Percentiles rank a stretch among this genome's conserved stretches.
phyloP scores from a whole-genome alignment of 148 eudicot genomes.

The Amaranthus cruentus region DNA sequence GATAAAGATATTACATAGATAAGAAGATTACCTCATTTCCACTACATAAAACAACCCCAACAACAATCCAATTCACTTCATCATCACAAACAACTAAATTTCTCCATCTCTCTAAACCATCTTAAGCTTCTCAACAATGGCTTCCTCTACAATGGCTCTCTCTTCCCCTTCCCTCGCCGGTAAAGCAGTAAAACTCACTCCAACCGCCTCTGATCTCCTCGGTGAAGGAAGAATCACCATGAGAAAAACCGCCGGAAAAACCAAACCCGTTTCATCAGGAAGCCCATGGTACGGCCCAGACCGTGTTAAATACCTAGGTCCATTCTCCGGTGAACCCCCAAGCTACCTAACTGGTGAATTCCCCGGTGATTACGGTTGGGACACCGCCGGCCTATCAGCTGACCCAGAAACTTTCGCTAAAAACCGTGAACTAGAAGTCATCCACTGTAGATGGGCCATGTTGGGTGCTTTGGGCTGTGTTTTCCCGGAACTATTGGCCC shows the following conservation, averaged over 20 bases:
- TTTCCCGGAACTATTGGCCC: slow-evolving; percentile 35
- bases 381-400: slow-evolving; percentile 38
- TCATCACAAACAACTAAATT: slow-evolving; percentile 1
- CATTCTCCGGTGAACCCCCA: slow-evolving; percentile 36
- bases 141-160: slow-evolving; percentile 35
- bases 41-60: slow-evolving; percentile 10
- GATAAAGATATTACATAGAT: slow-evolving; percentile 21
- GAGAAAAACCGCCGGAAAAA: slow-evolving; percentile 26
- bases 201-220: slow-evolving; percentile 18
- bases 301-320: slow-evolving; percentile 38
- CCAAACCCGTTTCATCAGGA: slow-evolving; percentile 25
- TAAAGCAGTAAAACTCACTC: slow-evolving; percentile 17
- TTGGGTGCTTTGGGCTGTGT: slow-evolving; percentile 33
- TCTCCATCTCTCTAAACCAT: too few species aligned
- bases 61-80: neutral
- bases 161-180: slow-evolving; percentile 20
- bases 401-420: slow-evolving; percentile 37
- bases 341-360: slow-evolving; percentile 37
- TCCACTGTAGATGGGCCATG: slow-evolving; percentile 39
- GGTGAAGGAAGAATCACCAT: slow-evolving; percentile 25
- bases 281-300: slow-evolving; percentile 38
- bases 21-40: neutral
- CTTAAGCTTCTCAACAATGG: slow-evolving; percentile 11
- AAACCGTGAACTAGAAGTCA: slow-evolving; percentile 36
- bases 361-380: slow-evolving; percentile 41